Base-by-base conservation (phyloP, 1,139 yeast species). In the Pichia sp. region DNA sequence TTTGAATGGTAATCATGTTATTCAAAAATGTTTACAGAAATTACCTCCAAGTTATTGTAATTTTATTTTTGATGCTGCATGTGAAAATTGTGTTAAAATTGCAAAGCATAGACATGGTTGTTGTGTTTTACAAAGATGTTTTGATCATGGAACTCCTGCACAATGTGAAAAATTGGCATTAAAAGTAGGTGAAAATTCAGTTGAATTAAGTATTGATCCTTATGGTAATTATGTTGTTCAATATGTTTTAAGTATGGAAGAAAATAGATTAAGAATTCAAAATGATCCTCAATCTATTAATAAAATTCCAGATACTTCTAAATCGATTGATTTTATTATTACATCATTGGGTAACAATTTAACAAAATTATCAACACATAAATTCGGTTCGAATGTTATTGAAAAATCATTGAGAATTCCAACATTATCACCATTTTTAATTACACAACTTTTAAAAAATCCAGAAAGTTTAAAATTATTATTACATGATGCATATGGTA, bases 91-190 rank as follows among this genome's bases (percentile, higher is more conserved):
- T 49, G 75, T 80, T 22, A 78, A 79, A 35, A 88, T 91, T 38
- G 95, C 96, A 3, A 88, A 95, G 31, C 98, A 91, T 59, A 80
- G 95, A 53, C 98, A 91, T 60, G 98, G 98, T 0, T 91, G 98
- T 62, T 91, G 98, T 64, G 98, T 91, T 10, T 70, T 91, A 48
- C 98, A 91, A 62, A 78, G 95, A 53, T 91, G 86, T 64, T 80
- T 79, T 62, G 96, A 91, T 61, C 85, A 82, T 58, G 96, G 97
- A 5, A 74, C 76, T 24, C 64, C 65, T 1, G 66, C 65, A 30
- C 97, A 91, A 59, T 69, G 81, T 40, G 68, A 67, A 50, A 80
- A 76, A 53, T 69, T 84, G 45, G 64, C 62, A n/a, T 50, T 61
- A 32, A 66, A 66, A 47, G 76, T 76, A 26, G 77, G 79, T 15